These are phyloP conservation scores for Phytophthora capsici DNA, from an alignment of 352 stramenopile genomes.

Conservation along the genomic window DNA sequence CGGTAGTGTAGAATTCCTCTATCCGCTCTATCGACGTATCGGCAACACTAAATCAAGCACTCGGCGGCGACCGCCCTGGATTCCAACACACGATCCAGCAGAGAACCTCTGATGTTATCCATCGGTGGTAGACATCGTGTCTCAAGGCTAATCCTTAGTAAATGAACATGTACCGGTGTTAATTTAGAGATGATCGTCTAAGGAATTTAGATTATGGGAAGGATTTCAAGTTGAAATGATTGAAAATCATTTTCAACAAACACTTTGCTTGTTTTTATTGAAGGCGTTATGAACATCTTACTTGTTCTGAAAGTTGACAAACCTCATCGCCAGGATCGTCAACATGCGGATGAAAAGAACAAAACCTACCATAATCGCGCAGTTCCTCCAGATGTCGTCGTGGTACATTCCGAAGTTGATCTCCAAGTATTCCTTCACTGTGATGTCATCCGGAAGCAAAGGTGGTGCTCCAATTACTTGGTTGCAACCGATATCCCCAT, in stretches of 20 bases:
- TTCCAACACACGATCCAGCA: slow-evolving; percentile 72
- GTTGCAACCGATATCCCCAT: slow-evolving; percentile 9
- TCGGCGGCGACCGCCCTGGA: slow-evolving; percentile 41
- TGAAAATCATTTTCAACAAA: no score
- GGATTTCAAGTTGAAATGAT: no score
- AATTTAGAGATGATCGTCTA: background rate
- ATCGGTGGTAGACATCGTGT: slow-evolving; percentile 23
- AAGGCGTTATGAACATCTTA: background rate
- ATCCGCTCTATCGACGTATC: slow-evolving; percentile 50
- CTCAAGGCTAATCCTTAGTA: slow-evolving; percentile 20
- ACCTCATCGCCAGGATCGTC: slow-evolving; percentile 19
- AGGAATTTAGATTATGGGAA: slow-evolving; percentile 4
- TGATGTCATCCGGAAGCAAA: slow-evolving; percentile 11
- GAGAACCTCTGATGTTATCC: slow-evolving; percentile 20
- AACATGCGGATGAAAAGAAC: slow-evolving; percentile 1
- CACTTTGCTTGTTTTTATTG: no score
- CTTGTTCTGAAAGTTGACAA: slow-evolving; percentile 25
- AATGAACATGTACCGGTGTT: slow-evolving; percentile 34
- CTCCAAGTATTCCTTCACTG: slow-evolving; percentile 21
- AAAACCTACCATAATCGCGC: slow-evolving; percentile 1
- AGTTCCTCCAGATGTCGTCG: slow-evolving; percentile 22
- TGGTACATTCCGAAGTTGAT: slow-evolving; percentile 21
- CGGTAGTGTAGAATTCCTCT: no score
- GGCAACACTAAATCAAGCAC: slow-evolving; percentile 52
- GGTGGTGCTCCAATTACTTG: slow-evolving; percentile 9